phyloP scores from a whole-genome alignment of 2,329 filamentous ascomycete species.

The Myriosclerotinia duriaeana region DNA sequence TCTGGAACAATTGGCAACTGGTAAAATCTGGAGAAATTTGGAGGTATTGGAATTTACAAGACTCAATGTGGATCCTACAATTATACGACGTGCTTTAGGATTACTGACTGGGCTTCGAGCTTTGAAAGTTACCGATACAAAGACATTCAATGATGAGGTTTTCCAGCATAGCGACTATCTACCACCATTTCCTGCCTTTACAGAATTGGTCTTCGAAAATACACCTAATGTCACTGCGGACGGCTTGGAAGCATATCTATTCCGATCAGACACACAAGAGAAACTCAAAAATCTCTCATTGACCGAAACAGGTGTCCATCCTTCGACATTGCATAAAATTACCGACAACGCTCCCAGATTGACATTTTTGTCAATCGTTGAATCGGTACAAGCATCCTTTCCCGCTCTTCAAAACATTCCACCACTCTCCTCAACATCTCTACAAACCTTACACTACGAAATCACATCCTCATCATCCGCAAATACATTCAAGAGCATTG shows the following conservation, averaged over 20 bases:
- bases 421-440: constrained; percentile 64
- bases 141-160: constrained; percentile 73
- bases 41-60: constrained; percentile 70
- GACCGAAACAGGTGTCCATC: constrained; percentile 66
- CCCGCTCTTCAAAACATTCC: constrained; percentile 55
- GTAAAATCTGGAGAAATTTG: constrained; percentile 65
- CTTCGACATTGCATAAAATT: constrained; percentile 46
- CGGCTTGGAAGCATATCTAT: constrained; percentile 69
- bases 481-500: constrained; percentile 56
- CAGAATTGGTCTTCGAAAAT: constrained; percentile 70
- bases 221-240: constrained; percentile 68
- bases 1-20: constrained; percentile 66
- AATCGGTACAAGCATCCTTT: constrained; percentile 57
- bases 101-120: constrained; percentile 67
- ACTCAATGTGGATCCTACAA: constrained; percentile 67
- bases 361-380: constrained; percentile 52
- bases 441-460: constrained; percentile 78
- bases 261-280: constrained; percentile 56
- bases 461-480: constrained; percentile 62
- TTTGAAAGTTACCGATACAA: constrained; percentile 69
- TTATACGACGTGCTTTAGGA: constrained; percentile 69
- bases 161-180: constrained; percentile 65
- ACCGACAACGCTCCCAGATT: constrained; percentile 46
- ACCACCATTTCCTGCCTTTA: constrained; percentile 71
- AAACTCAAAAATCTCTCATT: constrained; percentile 68